A percentile compares a stretch with the other conserved stretches of the same genome.
phyloP scores from a whole-genome alignment of 1,139 yeast species.

The Candida dubliniensis region DNA sequence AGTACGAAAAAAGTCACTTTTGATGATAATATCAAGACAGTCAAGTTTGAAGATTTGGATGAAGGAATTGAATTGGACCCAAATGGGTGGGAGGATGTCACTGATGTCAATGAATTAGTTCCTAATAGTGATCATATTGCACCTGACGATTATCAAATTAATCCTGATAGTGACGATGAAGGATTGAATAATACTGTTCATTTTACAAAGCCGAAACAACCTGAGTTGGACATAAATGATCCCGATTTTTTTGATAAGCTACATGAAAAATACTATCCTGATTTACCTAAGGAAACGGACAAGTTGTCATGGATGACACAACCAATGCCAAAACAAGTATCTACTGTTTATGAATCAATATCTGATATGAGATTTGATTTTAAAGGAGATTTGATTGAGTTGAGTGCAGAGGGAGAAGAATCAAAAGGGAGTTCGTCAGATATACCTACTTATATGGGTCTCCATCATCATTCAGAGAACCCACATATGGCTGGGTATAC shows the following conservation, averaged over 20 bases:
- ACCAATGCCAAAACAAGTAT: constrained; percentile 50
- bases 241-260: constrained; percentile 77
- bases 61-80: constrained; percentile 30
- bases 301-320: constrained; percentile 89
- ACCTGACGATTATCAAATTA: constrained; percentile 46
- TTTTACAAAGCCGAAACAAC: constrained; percentile 54
- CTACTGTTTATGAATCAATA: constrained; percentile 58
- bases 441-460: constrained; percentile 62
- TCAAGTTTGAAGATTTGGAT: constrained; percentile 37
- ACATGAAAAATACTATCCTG: constrained; percentile 86
- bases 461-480: constrained; percentile 88
- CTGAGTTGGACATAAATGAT: constrained; percentile 60
- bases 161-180: constrained; percentile 28
- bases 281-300: constrained; percentile 77
- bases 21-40: constrained; percentile 35
- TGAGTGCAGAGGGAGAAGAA: constrained; percentile 15
- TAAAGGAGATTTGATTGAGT: constrained; percentile 67
- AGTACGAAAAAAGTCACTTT: constrained; percentile 16
- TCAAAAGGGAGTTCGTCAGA: constrained; percentile 32
- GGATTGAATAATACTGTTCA: constrained; percentile 43
- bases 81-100: constrained; percentile 45
- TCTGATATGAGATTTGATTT: constrained; percentile 84
- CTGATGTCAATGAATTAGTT: constrained; percentile 33
- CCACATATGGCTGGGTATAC: constrained; percentile 95
- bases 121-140: constrained; percentile 32